Evolutionary conservation across 768 basidiomycete genomes (phyloP), one percentile per base, ranked within the genome.

Genomic region (Melanogaster broomeanus): DNA sequence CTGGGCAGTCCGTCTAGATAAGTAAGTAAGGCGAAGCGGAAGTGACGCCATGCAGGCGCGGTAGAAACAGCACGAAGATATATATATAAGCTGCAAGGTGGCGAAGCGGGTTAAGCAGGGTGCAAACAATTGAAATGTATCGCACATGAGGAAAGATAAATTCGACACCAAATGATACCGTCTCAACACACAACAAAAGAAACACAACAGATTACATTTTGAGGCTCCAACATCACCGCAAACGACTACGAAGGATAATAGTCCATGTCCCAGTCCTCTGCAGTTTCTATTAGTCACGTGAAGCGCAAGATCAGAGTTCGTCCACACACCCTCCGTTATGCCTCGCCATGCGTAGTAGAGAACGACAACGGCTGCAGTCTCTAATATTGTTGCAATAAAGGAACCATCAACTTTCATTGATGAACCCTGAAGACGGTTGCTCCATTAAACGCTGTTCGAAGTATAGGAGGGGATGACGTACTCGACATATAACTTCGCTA

Each of bases 331-430:
- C 83, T 95, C 93, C 16, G 93, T 94, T 51, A 94, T 91, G 65
- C 85, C 85, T 68, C 77, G 76, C 94, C 94, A 96, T n/a, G 82
- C 92, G 15, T 85, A 64, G 66, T 82, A 93, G 18, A 96, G 55
- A 4, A 81, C 71, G 11, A 74, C 79, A 1, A 96, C 82, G 0
- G 88, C 72, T 1, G 80, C 84, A 0, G 90, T 90, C 64, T 96
- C 91, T 41, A 96, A 74, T 5, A 94, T 46, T 0, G 95, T 95
- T 1, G 90, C 87, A 22, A 97, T 66, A 67, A 97, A 96, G 3
- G 87, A 84, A 5, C 90, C 91, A 69, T 98, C 96, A 18, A 97
- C 73, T 66, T 84, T 88, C 27, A 70, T 67, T 50, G 79, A 74
- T 16, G 91, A 76, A 21, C 81, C 83, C 82, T 87, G 54, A 49